phyloP scores from a whole-genome alignment of 2,329 filamentous ascomycete genomes.

The Coleophoma crateriformis region DNA sequence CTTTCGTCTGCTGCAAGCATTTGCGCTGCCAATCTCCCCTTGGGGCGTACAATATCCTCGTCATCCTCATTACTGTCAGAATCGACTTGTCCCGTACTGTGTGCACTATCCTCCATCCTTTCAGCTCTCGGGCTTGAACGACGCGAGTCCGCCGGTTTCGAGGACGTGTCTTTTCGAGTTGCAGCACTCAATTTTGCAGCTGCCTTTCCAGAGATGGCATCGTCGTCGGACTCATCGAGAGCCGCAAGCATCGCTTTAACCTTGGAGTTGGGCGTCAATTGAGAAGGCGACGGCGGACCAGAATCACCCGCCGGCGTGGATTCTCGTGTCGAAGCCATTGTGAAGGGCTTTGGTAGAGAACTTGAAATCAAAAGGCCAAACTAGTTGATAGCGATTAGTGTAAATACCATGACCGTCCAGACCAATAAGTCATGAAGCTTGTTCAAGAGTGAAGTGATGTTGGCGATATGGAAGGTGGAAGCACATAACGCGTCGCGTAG shows the following conservation, averaged over 20 bases:
- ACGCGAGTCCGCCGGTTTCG: constrained; percentile 5
- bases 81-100: neutral
- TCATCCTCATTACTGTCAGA: constrained; percentile 30
- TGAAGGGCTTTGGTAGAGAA: neutral
- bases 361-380: neutral
- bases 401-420: neutral
- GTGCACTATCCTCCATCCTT: neutral
- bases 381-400: neutral
- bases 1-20: constrained; percentile 41
- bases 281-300: constrained; percentile 32
- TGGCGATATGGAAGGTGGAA: neutral
- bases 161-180: constrained; percentile 5
- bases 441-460: no score
- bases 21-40: constrained; percentile 58
- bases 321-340: constrained; percentile 44
- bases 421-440: no score
- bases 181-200: constrained; percentile 11
- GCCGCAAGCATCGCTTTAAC: constrained; percentile 46
- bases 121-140: constrained; percentile 1
- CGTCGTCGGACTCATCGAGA: constrained; percentile 41
- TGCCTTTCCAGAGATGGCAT: constrained; percentile 13
- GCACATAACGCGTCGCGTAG: neutral
- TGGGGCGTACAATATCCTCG: constrained; percentile 47
- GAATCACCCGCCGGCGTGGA: constrained; percentile 39
- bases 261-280: constrained; percentile 48